Evolutionary conservation across 805 yeast species (phyloP).

Genomic region (Cyberlindnera sargentensis): DNA sequence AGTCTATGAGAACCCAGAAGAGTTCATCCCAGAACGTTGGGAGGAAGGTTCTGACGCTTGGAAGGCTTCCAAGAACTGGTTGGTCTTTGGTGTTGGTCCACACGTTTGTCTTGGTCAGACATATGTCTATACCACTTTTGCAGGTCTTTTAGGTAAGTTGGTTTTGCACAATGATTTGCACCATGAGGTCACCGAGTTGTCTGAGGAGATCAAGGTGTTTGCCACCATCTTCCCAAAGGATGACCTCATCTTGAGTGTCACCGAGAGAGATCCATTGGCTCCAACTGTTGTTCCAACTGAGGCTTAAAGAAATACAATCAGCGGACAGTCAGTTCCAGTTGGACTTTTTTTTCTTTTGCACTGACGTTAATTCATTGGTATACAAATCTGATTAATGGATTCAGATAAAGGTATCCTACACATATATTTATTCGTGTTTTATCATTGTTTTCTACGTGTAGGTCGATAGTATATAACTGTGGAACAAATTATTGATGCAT

Average conservation of each 20-base stretch:
- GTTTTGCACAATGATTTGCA: slow-evolving; percentile 71
- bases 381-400: no score
- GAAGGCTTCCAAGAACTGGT: slow-evolving; percentile 82
- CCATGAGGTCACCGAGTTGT: slow-evolving; percentile 75
- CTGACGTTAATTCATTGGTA: no score
- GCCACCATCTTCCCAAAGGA: slow-evolving; percentile 98
- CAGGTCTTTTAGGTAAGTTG: slow-evolving; percentile 88
- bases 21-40: slow-evolving; percentile 96
- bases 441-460: no score
- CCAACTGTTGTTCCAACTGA: slow-evolving; percentile 10
- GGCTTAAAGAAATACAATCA: slow-evolving; percentile 1
- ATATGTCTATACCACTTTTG: slow-evolving; percentile 85
- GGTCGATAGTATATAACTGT: no score
- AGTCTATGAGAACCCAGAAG: slow-evolving; percentile 90
- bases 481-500: no score
- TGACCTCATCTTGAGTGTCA: slow-evolving; percentile 77
- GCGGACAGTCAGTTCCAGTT: no score
- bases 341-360: no score
- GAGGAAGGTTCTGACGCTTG: slow-evolving; percentile 65
- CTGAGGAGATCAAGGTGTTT: slow-evolving; percentile 91
- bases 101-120: slow-evolving; percentile 94
- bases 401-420: no score
- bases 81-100: slow-evolving; percentile 95
- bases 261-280: slow-evolving; percentile 46
- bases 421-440: no score